Evolutionary conservation across 2,329 filamentous ascomycete genomes (phyloP), one percentile per base, ranked within the genome.

Genomic region (Colletotrichum nymphaeae): DNA sequence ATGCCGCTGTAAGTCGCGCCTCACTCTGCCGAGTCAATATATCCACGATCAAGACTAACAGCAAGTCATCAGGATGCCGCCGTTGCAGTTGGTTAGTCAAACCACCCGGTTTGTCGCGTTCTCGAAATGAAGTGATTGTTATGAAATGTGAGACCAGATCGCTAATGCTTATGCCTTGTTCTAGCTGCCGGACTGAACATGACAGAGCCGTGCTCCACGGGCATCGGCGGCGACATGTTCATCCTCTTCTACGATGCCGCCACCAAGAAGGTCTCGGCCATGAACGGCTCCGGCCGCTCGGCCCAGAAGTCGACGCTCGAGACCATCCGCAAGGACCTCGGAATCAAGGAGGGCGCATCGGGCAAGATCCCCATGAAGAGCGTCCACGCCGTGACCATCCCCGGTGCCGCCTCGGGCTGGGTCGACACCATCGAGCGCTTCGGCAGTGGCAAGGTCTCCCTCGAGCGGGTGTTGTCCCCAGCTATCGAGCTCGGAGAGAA

Each of bases 201-300:
- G 80, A 98, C 96, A 0, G 97, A 99, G 81, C 97, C 97, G 8
- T 92, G 92, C 72, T 97, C 94, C 6, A 98, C 97, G 0, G 97
- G 97, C 53, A 98, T 99, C 73, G 97, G 97, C 70, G 97, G 97
- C 75, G 97, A 99, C 84, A 95, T 98, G 92, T 99, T 98, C 85
- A 95, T 95, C 82, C 90, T 98, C 46, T 98, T 91, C 87, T 98
- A 96, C 86, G 90, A 97, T 80, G 94, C 95, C 55, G 90, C 93
- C 77, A 94, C 92, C 0, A 93, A 93, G 80, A 93, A 93, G 75
- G 93, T 98, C 9, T 93, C 92, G 67, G 94, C 95, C 11, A 86
- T 98, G 82, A 99, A 99, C 82, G 97, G 95, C 24, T 98, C 95
- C 1, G 97, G 97, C n/a, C 92, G 97, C 32, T 91, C 95, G 4